Evolutionary conservation across 192 early-diverging fungal species (phyloP).

Genomic region (Coemansia sp.): DNA sequence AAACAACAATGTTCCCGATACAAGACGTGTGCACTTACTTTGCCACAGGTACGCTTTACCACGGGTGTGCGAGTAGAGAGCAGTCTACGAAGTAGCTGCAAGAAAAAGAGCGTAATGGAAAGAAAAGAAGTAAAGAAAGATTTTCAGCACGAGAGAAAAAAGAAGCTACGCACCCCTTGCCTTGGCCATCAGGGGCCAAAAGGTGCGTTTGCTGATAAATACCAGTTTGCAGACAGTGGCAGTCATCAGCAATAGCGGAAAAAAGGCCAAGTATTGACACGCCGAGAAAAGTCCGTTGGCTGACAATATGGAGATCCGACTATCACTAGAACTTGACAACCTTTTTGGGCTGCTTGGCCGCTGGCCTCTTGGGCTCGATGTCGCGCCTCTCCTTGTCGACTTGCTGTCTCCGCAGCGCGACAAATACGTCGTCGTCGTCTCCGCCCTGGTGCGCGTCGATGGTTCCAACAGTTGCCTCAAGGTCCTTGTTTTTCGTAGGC

Average conservation of each 20-base stretch:
- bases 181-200: neutral
- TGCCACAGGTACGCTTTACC: neutral
- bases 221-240: too few relatives aligned
- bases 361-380: neutral
- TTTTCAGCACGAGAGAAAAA: neutral
- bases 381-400: slow-evolving; percentile 23
- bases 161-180: neutral
- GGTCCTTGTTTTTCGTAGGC: slow-evolving; percentile 54
- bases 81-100: neutral
- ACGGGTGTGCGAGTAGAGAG: too few relatives aligned
- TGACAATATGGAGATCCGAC: too few relatives aligned
- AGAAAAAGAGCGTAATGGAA: neutral
- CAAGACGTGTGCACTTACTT: neutral
- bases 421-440: slow-evolving; percentile 84
- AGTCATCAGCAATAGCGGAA: too few relatives aligned
- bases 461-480: slow-evolving; percentile 60
- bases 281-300: neutral
- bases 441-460: slow-evolving; percentile 81
- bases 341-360: slow-evolving; percentile 14
- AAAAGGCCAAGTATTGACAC: neutral
- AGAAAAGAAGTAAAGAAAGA: neutral
- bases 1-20: too few relatives aligned
- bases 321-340: slow-evolving; percentile 20
- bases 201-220: too few relatives aligned
- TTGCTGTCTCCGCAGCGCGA: slow-evolving; percentile 33